phyloP scores from a whole-genome alignment of 805 yeast species.

The Teunomyces kruisii region DNA sequence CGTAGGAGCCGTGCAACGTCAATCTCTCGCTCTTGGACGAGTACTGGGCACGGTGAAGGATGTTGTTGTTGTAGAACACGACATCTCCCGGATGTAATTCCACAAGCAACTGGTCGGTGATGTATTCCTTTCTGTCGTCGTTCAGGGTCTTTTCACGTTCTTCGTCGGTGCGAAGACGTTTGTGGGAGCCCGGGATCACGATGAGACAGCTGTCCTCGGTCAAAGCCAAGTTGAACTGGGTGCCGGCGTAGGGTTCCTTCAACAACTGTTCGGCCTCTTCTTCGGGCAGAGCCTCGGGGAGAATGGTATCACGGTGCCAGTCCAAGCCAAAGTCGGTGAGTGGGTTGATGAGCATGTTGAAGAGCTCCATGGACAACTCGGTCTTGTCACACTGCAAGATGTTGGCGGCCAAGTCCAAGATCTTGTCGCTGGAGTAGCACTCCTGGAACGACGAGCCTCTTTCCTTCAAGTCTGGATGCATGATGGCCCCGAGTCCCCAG shows the following conservation, averaged over 20 bases:
- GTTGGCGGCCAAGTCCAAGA: slow-evolving; percentile 41
- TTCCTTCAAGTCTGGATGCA: slow-evolving; percentile 46
- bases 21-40: slow-evolving; percentile 37
- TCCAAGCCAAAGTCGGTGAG: slow-evolving; percentile 51
- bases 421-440: slow-evolving; percentile 37
- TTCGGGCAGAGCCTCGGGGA: slow-evolving; percentile 45
- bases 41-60: slow-evolving; percentile 49
- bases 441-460: slow-evolving; percentile 39
- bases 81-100: slow-evolving; percentile 49
- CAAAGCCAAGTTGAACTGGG: slow-evolving; percentile 52
- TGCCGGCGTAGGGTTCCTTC: slow-evolving; percentile 43
- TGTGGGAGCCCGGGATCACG: slow-evolving; percentile 50
- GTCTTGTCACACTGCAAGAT: slow-evolving; percentile 39
- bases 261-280: slow-evolving; percentile 43
- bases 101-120: slow-evolving; percentile 41
- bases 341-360: slow-evolving; percentile 55
- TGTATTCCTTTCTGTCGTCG: slow-evolving; percentile 31
- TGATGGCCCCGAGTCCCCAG: slow-evolving; percentile 51
- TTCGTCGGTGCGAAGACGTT: slow-evolving; percentile 42
- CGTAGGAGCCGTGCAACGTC: slow-evolving; percentile 53
- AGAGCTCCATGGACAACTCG: slow-evolving; percentile 46
- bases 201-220: slow-evolving; percentile 47
- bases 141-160: slow-evolving; percentile 42
- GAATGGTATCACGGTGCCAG: slow-evolving; percentile 54
- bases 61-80: slow-evolving; percentile 50